Evolutionary conservation across 2,329 filamentous ascomycete genomes (phyloP).

Genomic region (Paecilomyces dactylethromorphus): DNA sequence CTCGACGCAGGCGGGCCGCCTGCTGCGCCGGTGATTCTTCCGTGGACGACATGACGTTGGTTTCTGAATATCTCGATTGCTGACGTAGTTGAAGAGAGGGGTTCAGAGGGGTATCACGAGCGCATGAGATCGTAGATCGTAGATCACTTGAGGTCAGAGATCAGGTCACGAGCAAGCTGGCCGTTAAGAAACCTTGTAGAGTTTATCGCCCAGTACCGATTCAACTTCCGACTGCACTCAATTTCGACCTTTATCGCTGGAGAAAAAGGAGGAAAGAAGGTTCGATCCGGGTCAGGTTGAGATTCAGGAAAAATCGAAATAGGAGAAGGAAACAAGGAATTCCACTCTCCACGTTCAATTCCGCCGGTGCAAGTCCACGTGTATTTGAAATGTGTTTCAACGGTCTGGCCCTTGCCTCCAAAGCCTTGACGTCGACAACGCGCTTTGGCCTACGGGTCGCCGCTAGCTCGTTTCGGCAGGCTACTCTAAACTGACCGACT

Average conservation of each 20-base stretch:
- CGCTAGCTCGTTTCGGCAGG: neutral
- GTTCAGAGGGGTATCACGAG: neutral
- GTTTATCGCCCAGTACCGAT: neutral
- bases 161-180: neutral
- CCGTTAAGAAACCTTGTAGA: neutral
- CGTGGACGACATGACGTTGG: slow-evolving; percentile 24
- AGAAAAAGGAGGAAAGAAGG: neutral
- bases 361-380: neutral
- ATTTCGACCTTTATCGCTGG: neutral
- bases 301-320: neutral
- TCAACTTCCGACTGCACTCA: neutral
- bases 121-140: neutral
- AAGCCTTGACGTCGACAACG: neutral
- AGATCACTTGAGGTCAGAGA: neutral
- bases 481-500: neutral
- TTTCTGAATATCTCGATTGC: neutral
- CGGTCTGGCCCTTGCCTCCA: neutral
- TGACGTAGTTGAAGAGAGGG: neutral
- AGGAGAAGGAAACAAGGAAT: neutral
- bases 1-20: slow-evolving; percentile 55
- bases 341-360: neutral
- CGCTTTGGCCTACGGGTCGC: neutral
- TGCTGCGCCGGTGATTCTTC: slow-evolving; percentile 42
- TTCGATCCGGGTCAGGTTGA: too few relatives aligned
- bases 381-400: neutral